Evolutionary conservation across 495 filamentous ascomycete species (phyloP).

Genomic region (Aspergillus funiculosus): DNA sequence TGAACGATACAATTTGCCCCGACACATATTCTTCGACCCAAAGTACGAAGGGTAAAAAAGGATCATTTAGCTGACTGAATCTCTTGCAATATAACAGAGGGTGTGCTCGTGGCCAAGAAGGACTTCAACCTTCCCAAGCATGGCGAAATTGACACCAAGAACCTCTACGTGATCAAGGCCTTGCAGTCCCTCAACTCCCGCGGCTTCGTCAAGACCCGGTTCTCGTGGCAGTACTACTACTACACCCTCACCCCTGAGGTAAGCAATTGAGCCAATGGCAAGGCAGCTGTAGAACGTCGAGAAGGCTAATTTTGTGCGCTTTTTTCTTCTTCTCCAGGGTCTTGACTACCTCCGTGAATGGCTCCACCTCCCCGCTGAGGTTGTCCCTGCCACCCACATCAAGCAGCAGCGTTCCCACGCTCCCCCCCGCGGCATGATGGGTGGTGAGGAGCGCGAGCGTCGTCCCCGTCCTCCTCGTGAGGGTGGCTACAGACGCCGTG

Average conservation of each 20-base stretch:
- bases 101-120: constrained; percentile 98
- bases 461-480: constrained; percentile 80
- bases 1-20: constrained; percentile 25
- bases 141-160: constrained; percentile 94
- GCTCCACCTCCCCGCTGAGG: constrained; percentile 99
- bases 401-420: constrained; percentile 99
- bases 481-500: constrained; percentile 88
- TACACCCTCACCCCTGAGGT: constrained; percentile 96
- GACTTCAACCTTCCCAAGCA: constrained; percentile 94
- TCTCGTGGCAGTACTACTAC: constrained; percentile 99
- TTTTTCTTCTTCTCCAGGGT: constrained; percentile 43
- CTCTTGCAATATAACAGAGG: constrained; percentile 52
- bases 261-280: constrained; percentile 7
- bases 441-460: constrained; percentile 81
- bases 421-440: constrained; percentile 97
- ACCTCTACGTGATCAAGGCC: constrained; percentile 98
- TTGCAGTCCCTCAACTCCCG: constrained; percentile 95
- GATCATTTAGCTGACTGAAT: constrained; percentile 21
- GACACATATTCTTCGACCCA: not conserved
- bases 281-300: no score
- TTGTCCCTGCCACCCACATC: constrained; percentile 98
- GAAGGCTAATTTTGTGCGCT: not conserved
- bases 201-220: constrained; percentile 98
- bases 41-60: not conserved
- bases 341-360: constrained; percentile 99